Evolutionary conservation across 1,139 yeast genomes (phyloP).

Genomic region (Debaryomyces robertsiae): DNA sequence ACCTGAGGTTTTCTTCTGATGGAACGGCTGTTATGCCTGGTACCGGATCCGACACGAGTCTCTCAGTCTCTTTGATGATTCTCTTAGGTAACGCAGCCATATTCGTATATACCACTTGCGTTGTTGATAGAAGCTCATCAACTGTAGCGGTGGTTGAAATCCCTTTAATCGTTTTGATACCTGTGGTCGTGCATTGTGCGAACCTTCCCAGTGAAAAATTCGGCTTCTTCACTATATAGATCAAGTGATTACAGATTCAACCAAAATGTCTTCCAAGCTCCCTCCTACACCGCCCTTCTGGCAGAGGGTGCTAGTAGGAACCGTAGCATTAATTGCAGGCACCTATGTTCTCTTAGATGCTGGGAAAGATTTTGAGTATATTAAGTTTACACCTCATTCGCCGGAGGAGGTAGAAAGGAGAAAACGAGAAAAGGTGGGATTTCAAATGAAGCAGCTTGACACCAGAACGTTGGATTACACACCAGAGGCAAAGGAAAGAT

Average conservation of each 20-base stretch:
- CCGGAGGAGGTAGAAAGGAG: constrained; percentile 45
- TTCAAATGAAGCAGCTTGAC: constrained; percentile 36
- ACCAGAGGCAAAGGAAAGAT: constrained; percentile 45
- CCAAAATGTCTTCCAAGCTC: constrained; percentile 11
- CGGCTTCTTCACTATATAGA: neutral
- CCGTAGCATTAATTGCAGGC: constrained; percentile 40
- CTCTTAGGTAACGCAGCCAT: constrained; percentile 81
- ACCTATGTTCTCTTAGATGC: constrained; percentile 34
- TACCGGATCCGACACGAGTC: constrained; percentile 90
- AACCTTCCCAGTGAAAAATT: neutral
- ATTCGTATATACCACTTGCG: neutral
- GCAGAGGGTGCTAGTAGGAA: constrained; percentile 39
- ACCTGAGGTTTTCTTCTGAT: constrained; percentile 88
- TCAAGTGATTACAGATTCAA: too few species aligned
- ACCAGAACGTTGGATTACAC: constrained; percentile 44
- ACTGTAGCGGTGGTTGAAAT: too few species aligned
- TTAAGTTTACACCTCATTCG: constrained; percentile 42
- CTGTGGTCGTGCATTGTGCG: neutral
- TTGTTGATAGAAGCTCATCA: too few species aligned
- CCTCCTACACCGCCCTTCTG: constrained; percentile 40
- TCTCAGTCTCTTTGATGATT: constrained; percentile 91
- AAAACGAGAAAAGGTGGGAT: constrained; percentile 34
- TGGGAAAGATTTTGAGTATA: constrained; percentile 44
- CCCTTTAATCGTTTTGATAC: too few species aligned
- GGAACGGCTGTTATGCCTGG: constrained; percentile 95